A percentile compares a stretch with the other conserved stretches of the same genome.
Evolutionary conservation across 2,329 filamentous ascomycete genomes (phyloP).

Genomic region (Fonsecaea pugnacius): DNA sequence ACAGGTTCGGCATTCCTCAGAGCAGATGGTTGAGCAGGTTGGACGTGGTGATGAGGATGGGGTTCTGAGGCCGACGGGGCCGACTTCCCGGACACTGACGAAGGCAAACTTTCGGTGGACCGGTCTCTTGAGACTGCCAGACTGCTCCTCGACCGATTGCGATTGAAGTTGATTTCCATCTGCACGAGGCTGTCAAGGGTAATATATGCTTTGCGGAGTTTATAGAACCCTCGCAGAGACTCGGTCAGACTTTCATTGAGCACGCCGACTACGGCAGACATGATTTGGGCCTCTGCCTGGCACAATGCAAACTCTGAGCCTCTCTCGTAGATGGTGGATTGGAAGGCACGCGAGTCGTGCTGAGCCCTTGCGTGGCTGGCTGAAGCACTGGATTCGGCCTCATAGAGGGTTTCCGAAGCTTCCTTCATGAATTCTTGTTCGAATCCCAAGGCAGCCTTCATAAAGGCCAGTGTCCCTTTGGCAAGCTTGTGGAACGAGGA

Average conservation of each 20-base stretch:
- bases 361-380: constrained; percentile 76
- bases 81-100: constrained; percentile 23
- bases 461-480: constrained; percentile 78
- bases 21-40: constrained; percentile 31
- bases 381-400: constrained; percentile 77
- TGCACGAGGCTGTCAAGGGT: constrained; percentile 79
- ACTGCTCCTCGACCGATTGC: constrained; percentile 24
- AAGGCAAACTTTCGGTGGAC: constrained; percentile 32
- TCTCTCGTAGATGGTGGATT: constrained; percentile 72
- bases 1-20: constrained; percentile 28
- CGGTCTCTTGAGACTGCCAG: constrained; percentile 29
- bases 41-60: constrained; percentile 39
- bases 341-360: constrained; percentile 62
- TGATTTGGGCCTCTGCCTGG: constrained; percentile 82
- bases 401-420: constrained; percentile 71
- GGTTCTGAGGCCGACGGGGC: constrained; percentile 30
- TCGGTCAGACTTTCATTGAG: constrained; percentile 92
- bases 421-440: constrained; percentile 90
- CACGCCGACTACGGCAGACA: constrained; percentile 85
- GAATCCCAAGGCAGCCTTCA: constrained; percentile 84
- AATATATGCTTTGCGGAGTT: constrained; percentile 83
- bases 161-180: constrained; percentile 67
- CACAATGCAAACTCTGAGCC: constrained; percentile 87
- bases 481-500: constrained; percentile 91
- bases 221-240: constrained; percentile 88